phyloP scores from a whole-genome alignment of 108 stramenopile species.

The Fragilaria crotonensis region DNA sequence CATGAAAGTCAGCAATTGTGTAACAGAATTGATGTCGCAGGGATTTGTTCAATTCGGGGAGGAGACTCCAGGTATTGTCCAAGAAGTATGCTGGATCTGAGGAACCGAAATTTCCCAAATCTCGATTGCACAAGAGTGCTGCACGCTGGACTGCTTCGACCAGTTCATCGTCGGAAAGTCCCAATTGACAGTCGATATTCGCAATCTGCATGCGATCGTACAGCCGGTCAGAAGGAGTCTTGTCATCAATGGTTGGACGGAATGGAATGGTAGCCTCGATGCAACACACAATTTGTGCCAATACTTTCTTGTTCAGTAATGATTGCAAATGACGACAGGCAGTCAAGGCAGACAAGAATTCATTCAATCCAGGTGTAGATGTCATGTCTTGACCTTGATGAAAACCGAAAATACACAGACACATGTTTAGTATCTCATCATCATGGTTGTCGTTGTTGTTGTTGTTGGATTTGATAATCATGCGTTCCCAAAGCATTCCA shows the following conservation, averaged over 20 bases:
- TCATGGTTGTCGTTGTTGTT: background rate
- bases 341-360: constrained; percentile 41
- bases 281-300: constrained; percentile 43
- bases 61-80: constrained; percentile 49
- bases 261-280: constrained; percentile 63
- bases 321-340: constrained; percentile 27
- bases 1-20: constrained; percentile 30
- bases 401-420: constrained; percentile 36
- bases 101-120: constrained; percentile 40
- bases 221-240: constrained; percentile 27
- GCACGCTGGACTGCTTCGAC: constrained; percentile 38
- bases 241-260: constrained; percentile 16
- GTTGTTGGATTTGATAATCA: background rate
- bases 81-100: constrained; percentile 32
- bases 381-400: constrained; percentile 21
- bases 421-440: constrained; percentile 23
- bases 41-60: constrained; percentile 39
- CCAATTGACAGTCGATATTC: constrained; percentile 12
- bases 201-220: constrained; percentile 14
- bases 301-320: constrained; percentile 9
- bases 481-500: background rate
- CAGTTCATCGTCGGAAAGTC: constrained; percentile 19
- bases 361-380: constrained; percentile 36
- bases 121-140: constrained; percentile 23
- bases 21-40: constrained; percentile 35